These are phyloP conservation scores for Saccharum spontaneum DNA, from an alignment of 176 grass and related monocot species.

Conservation along the genomic window DNA sequence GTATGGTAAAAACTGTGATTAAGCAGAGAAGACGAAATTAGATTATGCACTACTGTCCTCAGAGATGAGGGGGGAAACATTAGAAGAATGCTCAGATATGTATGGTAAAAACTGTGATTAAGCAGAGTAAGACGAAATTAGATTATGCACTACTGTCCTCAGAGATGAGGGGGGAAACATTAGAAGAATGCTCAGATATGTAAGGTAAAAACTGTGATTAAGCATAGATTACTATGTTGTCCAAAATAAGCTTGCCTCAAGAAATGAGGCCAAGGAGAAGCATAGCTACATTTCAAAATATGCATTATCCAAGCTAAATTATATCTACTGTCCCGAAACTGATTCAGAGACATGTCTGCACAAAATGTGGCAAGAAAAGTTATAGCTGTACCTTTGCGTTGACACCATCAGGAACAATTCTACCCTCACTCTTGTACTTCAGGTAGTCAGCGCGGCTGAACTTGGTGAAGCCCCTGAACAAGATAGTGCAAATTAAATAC, in stretches of 20 bases:
- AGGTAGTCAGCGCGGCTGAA: slow-evolving; percentile 65
- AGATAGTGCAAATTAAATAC: background rate
- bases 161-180: background rate
- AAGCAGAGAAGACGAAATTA: no score
- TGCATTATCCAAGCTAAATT: background rate
- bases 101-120: no score
- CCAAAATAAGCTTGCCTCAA: background rate
- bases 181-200: background rate
- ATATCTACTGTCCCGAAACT: background rate
- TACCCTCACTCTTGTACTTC: slow-evolving; percentile 79
- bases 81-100: background rate
- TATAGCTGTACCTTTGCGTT: slow-evolving; percentile 56
- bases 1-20: background rate
- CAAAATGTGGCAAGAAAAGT: background rate
- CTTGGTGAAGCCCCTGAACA: slow-evolving; percentile 80
- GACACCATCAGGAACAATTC: slow-evolving; percentile 64
- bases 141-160: background rate
- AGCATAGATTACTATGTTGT: background rate
- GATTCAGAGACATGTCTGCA: background rate
- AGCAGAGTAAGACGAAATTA: background rate
- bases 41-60: background rate
- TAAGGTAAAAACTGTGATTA: no score
- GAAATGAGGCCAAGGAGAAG: background rate
- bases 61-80: background rate
- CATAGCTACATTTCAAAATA: background rate